Base-by-base conservation (phyloP, 1,139 yeast genomes). In the Sugiyamaella castrensis region DNA sequence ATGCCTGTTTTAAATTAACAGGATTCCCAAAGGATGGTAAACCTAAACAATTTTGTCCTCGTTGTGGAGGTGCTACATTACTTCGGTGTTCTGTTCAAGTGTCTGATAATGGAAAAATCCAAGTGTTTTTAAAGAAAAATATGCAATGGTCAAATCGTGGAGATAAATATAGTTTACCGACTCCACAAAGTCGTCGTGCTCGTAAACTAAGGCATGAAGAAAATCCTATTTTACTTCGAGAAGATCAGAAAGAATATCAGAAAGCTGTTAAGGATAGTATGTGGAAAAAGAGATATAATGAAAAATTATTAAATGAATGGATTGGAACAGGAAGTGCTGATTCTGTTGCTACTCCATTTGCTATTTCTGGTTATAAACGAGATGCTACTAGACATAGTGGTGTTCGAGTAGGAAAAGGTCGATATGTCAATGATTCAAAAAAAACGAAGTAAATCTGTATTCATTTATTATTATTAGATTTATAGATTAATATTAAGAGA, bases 111-210 rank as follows among this genome's bases (percentile, higher is more conserved):
- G 98, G 98, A 41, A 81, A 79, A 57, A 72, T 92, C 40, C 84
- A 86, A 9, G 96, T 97, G n/a, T 96, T 89, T 66, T 74, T 94
- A 61, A 91, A 91, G 72, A 77, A 82, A 53, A 89, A 89, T 67
- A 89, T 92, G 74, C 92, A 87, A 69, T 94, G 98, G 98, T 84
- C 84, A 59, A 87, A 79, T 54, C 77, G 95, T 59, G 99, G 99
- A 46, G 85, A 87, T 60, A 76, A 78, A 52, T 92, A 77, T 70
- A 79, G 94, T 2, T 63, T 92, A 43, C 85, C 88, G 16, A 66
- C 60, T 28, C 77, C 77, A 1, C 75, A 72, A 55, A 61, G 70
- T 50, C 62, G 62, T 37, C 57, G 62, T n/a, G 64, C 70, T 9
- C 61, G 74, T 24, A 62, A 66, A 19, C 52, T 52, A 24, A 62